These are phyloP conservation scores for Delitschia confertaspora DNA, from an alignment of 495 filamentous ascomycete species.

Conservation along the genomic window DNA sequence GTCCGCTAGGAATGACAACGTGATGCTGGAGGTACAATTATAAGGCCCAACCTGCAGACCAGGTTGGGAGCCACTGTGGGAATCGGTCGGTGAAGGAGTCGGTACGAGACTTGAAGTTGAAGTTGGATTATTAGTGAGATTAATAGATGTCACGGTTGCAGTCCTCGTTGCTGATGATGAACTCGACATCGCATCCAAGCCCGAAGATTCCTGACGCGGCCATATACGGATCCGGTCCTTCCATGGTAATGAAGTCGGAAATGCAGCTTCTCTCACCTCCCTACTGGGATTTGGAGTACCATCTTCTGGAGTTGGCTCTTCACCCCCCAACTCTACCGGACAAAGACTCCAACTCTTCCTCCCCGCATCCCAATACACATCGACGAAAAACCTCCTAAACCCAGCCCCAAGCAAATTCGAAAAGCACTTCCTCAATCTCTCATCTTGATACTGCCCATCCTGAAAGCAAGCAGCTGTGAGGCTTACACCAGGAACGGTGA, in stretches of 20 bases:
- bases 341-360: conserved; percentile 50
- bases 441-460: conserved; percentile 42
- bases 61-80: neutral
- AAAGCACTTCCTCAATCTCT: conserved; percentile 43
- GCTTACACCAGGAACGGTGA: conserved; percentile 47
- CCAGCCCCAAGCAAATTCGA: conserved; percentile 53
- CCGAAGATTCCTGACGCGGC: too few relatives aligned
- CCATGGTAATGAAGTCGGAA: too few relatives aligned
- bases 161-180: too few relatives aligned
- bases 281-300: neutral
- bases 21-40: conserved; percentile 45
- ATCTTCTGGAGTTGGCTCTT: too few relatives aligned
- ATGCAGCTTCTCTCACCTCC: too few relatives aligned
- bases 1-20: conserved; percentile 40
- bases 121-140: too few relatives aligned
- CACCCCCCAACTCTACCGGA: conserved; percentile 44
- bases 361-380: conserved; percentile 55
- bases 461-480: conserved; percentile 52
- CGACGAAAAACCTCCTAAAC: conserved; percentile 51
- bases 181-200: too few relatives aligned
- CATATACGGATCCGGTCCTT: too few relatives aligned
- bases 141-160: too few relatives aligned
- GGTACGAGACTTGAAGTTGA: too few relatives aligned
- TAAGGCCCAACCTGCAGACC: conserved; percentile 45
- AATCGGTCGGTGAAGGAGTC: too few relatives aligned